phyloP scores from a whole-genome alignment of 2,329 filamentous ascomycete species.

The Westerdykella sp. region DNA sequence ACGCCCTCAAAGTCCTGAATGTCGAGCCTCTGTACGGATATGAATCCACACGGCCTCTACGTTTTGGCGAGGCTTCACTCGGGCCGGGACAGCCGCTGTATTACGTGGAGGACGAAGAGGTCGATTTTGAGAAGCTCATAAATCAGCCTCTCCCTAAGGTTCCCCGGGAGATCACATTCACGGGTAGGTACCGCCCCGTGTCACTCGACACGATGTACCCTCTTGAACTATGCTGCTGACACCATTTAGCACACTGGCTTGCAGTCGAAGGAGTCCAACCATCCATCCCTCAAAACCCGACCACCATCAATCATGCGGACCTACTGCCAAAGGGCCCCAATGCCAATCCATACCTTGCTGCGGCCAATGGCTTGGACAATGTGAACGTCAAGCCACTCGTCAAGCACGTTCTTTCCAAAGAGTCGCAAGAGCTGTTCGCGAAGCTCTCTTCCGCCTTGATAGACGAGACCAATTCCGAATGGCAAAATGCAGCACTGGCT shows the following conservation, averaged over 20 bases:
- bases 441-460: constrained; percentile 86
- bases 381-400: constrained; percentile 81
- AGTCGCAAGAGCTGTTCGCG: constrained; percentile 94
- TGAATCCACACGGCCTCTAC: constrained; percentile 79
- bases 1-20: constrained; percentile 78
- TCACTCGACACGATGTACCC: not conserved
- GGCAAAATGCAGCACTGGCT: constrained; percentile 77
- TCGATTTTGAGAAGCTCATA: constrained; percentile 98
- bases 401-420: constrained; percentile 93
- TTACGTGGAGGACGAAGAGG: constrained; percentile 97
- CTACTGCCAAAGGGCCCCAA: constrained; percentile 84
- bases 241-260: constrained; percentile 76
- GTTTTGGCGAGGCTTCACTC: constrained; percentile 88
- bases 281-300: constrained; percentile 92
- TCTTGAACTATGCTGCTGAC: constrained; percentile 9
- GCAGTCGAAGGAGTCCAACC: constrained; percentile 97
- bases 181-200: constrained; percentile 51
- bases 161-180: constrained; percentile 85
- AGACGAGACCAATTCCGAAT: constrained; percentile 79
- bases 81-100: constrained; percentile 91
- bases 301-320: constrained; percentile 77
- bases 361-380: constrained; percentile 76
- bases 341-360: constrained; percentile 77
- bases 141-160: constrained; percentile 94
- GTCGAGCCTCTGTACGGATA: constrained; percentile 96